Evolutionary conservation across 75 land plant genomes (phyloP).

Genomic region (Chamaecyparis obtusa): DNA sequence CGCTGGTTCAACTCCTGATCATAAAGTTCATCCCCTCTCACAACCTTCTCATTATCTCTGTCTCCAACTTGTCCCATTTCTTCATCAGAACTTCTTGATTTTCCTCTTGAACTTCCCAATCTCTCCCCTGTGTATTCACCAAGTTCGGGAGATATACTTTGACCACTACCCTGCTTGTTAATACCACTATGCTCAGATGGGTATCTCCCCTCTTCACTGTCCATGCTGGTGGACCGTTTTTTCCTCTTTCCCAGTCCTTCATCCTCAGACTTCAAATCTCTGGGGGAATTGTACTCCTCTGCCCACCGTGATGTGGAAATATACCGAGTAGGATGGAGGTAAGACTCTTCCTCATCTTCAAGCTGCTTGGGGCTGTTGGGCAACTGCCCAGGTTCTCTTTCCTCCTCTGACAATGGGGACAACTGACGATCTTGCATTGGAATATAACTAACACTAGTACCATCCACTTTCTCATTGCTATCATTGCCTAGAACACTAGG

Average conservation of each 20-base stretch:
- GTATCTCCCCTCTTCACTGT: constrained; percentile 23
- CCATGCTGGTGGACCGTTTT: constrained; percentile 18
- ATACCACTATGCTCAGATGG: constrained; percentile 13
- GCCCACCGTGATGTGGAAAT: constrained; percentile 91
- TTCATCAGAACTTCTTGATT: constrained; percentile 39
- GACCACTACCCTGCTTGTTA: constrained; percentile 5
- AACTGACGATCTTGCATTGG: constrained; percentile 16
- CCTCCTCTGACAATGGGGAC: constrained; percentile 29
- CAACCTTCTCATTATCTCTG: constrained; percentile 10
- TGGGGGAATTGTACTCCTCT: constrained; percentile 47
- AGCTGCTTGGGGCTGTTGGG: constrained; percentile 13
- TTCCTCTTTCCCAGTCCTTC: constrained; percentile 34
- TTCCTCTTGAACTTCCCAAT: constrained; percentile 19
- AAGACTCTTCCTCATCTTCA: constrained; percentile 43
- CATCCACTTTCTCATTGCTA: constrained; percentile 15
- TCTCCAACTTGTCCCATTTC: constrained; percentile 16
- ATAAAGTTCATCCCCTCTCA: constrained; percentile 31
- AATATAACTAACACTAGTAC: constrained; percentile 1
- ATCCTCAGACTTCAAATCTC: constrained; percentile 20
- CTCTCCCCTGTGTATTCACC: constrained; percentile 50
- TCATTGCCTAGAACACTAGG: constrained; percentile 12
- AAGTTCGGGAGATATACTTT: constrained; percentile 56
- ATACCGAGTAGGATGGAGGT: constrained; percentile 31
- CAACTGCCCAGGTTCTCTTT: constrained; percentile 36
- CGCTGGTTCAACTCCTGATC: constrained; percentile 43